Conservation (phyloP, 2,329 filamentous ascomycete genomes). For the Bisporella sp. region DNA sequence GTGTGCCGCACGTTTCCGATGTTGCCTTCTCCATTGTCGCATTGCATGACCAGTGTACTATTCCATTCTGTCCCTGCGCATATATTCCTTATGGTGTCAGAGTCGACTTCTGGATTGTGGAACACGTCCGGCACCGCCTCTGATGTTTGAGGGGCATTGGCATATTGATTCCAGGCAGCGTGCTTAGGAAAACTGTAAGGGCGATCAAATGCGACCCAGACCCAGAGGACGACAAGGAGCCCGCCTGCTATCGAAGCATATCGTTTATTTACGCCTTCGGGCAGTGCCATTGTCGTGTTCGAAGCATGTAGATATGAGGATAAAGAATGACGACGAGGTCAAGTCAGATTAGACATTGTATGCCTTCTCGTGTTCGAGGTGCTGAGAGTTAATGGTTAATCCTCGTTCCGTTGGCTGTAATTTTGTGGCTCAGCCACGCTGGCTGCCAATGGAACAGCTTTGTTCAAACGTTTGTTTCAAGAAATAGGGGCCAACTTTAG, state of each 20-base stretch:
- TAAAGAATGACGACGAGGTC: no score
- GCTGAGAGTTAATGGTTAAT: no score
- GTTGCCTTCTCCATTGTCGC: constrained; percentile 33
- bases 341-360: no score
- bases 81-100: constrained; percentile 27
- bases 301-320: no score
- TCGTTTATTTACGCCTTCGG: constrained; percentile 10
- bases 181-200: constrained; percentile 6
- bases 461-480: no score
- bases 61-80: constrained; percentile 30
- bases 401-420: no score
- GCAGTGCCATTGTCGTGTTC: constrained; percentile 1
- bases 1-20: constrained; percentile 35
- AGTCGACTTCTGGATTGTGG: constrained; percentile 26
- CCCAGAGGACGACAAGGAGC: constrained; percentile 13
- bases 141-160: neutral
- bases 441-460: no score
- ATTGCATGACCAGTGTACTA: constrained; percentile 31
- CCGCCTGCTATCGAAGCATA: constrained; percentile 13
- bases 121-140: constrained; percentile 11
- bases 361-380: no score
- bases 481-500: no score
- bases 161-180: constrained; percentile 5
- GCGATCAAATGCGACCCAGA: constrained; percentile 18
- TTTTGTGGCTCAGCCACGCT: no score